phyloP scores from a whole-genome alignment of 306 rosid genomes.

The Inga leiocalycina region DNA sequence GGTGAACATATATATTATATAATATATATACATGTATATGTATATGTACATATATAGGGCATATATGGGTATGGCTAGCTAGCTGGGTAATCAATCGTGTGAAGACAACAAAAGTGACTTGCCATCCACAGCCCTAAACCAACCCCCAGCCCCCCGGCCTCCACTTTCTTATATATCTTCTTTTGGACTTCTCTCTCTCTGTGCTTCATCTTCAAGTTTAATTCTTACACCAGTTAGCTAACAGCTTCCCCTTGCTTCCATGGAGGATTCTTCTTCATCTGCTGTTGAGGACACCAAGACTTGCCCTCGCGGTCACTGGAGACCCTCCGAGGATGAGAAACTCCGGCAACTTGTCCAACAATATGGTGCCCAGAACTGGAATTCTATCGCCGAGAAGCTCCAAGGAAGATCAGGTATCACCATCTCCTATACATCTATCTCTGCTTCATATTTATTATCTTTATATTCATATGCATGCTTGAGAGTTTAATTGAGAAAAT shows the following conservation, averaged over 20 bases:
- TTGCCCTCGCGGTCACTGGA: slow-evolving; percentile 68
- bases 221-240: background rate
- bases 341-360: slow-evolving; percentile 61
- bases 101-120: slow-evolving; percentile 79
- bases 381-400: slow-evolving; percentile 70
- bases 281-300: slow-evolving; percentile 38
- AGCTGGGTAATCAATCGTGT: slow-evolving; percentile 45
- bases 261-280: slow-evolving; percentile 50
- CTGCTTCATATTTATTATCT: background rate
- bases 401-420: slow-evolving; percentile 72
- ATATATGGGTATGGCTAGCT: background rate
- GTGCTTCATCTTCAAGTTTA: slow-evolving; percentile 30
- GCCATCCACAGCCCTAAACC: slow-evolving; percentile 73
- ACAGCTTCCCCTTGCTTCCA: slow-evolving; percentile 22
- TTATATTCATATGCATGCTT: background rate
- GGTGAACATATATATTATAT: background rate
- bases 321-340: slow-evolving; percentile 66
- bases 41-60: background rate
- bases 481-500: background rate
- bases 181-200: slow-evolving; percentile 17
- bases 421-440: background rate
- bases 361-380: slow-evolving; percentile 79
- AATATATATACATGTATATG: background rate
- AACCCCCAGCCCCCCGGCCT: slow-evolving; percentile 30
- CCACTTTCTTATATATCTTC: slow-evolving; percentile 50